These are phyloP conservation scores for Erodium trifolium DNA, from an alignment of 441 rosid species.

Conservation along the genomic window DNA sequence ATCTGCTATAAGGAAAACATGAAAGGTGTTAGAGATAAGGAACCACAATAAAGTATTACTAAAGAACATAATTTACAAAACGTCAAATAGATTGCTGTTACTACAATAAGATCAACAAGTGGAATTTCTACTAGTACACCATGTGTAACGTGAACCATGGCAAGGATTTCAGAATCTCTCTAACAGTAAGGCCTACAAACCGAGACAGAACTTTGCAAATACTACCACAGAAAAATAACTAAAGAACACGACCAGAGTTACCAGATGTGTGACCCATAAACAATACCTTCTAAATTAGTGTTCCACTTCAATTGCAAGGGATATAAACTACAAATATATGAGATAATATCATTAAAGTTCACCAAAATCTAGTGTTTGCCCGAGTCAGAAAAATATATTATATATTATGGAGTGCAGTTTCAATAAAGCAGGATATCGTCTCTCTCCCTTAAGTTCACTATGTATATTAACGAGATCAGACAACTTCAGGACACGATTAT, in stretches of 20 bases:
- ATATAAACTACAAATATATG: not conserved
- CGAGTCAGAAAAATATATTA: not conserved
- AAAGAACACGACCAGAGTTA: not conserved
- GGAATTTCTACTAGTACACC: not conserved
- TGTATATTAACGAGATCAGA: too few relatives aligned
- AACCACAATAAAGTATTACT: too few relatives aligned
- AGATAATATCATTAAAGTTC: not conserved
- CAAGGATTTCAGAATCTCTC: not conserved
- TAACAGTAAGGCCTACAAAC: not conserved
- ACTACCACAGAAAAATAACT: not conserved
- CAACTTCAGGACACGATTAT: too few relatives aligned
- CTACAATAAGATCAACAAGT: not conserved
- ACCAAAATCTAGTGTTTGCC: not conserved
- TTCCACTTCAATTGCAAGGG: not conserved
- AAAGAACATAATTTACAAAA: not conserved
- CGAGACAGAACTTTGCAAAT: not conserved
- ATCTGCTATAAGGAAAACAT: slow-evolving; percentile 15
- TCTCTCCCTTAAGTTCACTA: too few relatives aligned
- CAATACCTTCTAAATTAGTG: not conserved
- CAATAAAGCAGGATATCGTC: too few relatives aligned
- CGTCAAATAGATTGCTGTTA: not conserved
- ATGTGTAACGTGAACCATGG: not conserved
- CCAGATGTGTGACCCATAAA: not conserved
- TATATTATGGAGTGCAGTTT: too few relatives aligned
- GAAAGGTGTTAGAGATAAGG: not conserved